phyloP scores from a whole-genome alignment of 2,329 filamentous ascomycete genomes.

The Fusarium acutatum region DNA sequence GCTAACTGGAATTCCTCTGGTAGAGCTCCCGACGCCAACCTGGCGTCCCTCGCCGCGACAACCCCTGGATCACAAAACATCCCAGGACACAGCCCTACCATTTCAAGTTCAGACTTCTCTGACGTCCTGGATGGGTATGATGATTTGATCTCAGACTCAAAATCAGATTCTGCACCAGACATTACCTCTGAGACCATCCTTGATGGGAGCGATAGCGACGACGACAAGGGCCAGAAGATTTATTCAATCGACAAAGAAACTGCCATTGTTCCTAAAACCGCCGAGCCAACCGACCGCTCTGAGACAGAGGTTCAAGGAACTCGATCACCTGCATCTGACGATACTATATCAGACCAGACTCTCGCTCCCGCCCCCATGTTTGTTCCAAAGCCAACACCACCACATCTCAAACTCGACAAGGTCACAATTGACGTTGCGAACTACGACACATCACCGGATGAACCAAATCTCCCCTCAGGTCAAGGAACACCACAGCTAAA shows the following conservation, averaged over 20 bases:
- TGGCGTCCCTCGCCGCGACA: slow-evolving; percentile 36
- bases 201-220: slow-evolving; percentile 39
- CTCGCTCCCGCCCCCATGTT: slow-evolving; percentile 59
- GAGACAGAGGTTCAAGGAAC: slow-evolving; percentile 43
- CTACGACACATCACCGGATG: slow-evolving; percentile 39
- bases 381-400: slow-evolving; percentile 59
- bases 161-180: slow-evolving; percentile 40
- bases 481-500: slow-evolving; percentile 54
- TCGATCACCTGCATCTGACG: slow-evolving; percentile 41
- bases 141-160: slow-evolving; percentile 51
- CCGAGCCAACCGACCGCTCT: slow-evolving; percentile 12
- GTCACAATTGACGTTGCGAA: slow-evolving; percentile 46
- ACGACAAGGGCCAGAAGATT: slow-evolving; percentile 35
- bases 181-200: slow-evolving; percentile 38
- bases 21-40: slow-evolving; percentile 40
- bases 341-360: slow-evolving; percentile 50
- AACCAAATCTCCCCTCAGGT: slow-evolving; percentile 40
- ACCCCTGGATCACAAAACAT: slow-evolving; percentile 48
- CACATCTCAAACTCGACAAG: slow-evolving; percentile 60
- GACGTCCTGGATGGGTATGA: slow-evolving; percentile 56
- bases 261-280: slow-evolving; percentile 2
- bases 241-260: slow-evolving; percentile 37
- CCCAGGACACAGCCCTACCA: slow-evolving; percentile 53
- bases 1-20: slow-evolving; percentile 42
- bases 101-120: slow-evolving; percentile 53